Conservation (phyloP, 78 protist species). For the Speleostelium caveatum region DNA sequence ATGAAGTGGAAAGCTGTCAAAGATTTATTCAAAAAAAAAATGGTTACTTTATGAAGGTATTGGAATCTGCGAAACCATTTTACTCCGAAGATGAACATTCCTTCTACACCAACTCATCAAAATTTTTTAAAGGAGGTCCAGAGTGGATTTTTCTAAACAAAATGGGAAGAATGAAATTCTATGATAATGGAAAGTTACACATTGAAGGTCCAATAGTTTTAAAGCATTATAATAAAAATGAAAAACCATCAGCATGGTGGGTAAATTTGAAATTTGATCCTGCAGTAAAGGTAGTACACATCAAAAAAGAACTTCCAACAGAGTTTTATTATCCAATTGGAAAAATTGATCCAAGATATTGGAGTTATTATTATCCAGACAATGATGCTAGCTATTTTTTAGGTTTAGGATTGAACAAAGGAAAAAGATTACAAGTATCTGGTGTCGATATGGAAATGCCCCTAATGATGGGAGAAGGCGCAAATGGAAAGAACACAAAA, state of each 20-base stretch:
- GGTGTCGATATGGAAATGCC: slow-evolving; percentile 23
- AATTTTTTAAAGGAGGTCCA: background rate
- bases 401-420: slow-evolving; percentile 3
- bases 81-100: slow-evolving; percentile 11
- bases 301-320: slow-evolving; percentile 4
- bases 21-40: background rate
- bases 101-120: background rate
- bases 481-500: slow-evolving; percentile 26
- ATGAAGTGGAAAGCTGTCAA: background rate
- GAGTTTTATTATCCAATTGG: background rate
- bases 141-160: background rate
- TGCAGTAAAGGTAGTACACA: background rate
- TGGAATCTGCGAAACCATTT: slow-evolving; percentile 30
- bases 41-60: background rate
- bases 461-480: slow-evolving; percentile 31
- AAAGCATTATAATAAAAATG: background rate
- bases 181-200: background rate
- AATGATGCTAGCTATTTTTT: background rate
- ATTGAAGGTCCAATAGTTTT: slow-evolving; percentile 16
- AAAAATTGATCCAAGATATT: background rate
- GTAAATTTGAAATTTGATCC: background rate
- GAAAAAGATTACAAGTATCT: background rate
- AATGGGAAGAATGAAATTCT: slow-evolving; percentile 19
- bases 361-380: slow-evolving; percentile 1
- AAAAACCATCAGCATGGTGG: slow-evolving; percentile 3